Base-by-base conservation (phyloP, 345 rosid genomes). In the Gossypium stocksii region DNA sequence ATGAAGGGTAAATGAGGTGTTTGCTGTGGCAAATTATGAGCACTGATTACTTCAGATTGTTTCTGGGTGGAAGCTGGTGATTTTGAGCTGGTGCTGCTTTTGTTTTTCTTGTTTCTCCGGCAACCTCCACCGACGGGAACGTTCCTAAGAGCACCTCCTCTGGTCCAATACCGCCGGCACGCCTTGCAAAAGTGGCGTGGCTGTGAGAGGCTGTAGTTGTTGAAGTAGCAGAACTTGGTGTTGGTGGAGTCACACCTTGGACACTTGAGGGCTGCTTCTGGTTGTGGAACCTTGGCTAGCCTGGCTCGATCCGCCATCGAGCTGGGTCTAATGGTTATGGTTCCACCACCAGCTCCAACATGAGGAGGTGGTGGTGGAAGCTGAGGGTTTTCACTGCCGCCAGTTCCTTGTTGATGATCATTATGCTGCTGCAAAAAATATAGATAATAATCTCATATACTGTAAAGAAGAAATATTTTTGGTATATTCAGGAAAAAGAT, bases 221-320 rank as follows among this genome's bases (percentile, higher is more conserved):
- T 92, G 88, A 82, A 91, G 85, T 91, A 91, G 74, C 97, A 91
- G 78, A 91, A 91, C 77, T 91, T 91, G 34, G 97, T 91, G 83
- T 92, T 92, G 73, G 81, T 75, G 13, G 94, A 92, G 11, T 86
- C 91, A 34, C 97, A 92, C 79, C 97, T 77, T 0, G 97, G 97
- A 74, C 97, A 92, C 77, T 87, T 88, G 25, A 87, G 71, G 45
- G 89, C 85, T 53, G 80, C 65, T 19, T 83, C 90, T 10, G 93
- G 94, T 56, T 82, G 94, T 27, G 86, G 86, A 34, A 84, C 25
- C 72, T 87, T 91, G 64, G 93, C 90, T 65, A 83, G 72, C 76
- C 92, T 72, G 51, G 93, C 91, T 80, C 89, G 88, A 80, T 91
- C 93, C 6, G 89, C 84, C 93, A 86, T 84, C 2, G 94, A 88